Evolutionary conservation across 2,329 filamentous ascomycete species (phyloP), one percentile per base, ranked within the genome.

Genomic region (Microthyrium microscopicum): DNA sequence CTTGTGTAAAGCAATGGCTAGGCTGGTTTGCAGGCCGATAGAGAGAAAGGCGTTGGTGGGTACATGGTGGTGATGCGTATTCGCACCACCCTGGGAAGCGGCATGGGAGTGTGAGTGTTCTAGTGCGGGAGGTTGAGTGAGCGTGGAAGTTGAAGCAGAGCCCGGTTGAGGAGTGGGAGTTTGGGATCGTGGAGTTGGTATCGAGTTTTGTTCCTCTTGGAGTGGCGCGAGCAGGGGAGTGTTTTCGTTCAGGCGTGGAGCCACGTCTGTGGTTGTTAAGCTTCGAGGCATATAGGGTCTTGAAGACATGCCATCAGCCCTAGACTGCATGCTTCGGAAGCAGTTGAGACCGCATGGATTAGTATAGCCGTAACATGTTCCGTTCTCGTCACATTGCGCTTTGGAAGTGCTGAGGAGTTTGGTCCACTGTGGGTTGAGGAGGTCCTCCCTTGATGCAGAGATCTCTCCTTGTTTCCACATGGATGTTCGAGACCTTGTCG

Each of bases 1-100:
- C 52, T 98, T 98, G 61, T 98, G 89, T 2, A 98, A 63, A 5
- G 87, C 84, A 41, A 98, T 95, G 5, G 89, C 89, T 32, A 94
- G 76, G 12, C 82, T 87, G 0, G 89, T 95, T 54, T 98, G 89
- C 1, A 98, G 69, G n/a, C 89, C 85, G 39, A 95, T 89, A 33
- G 81, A 81, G 40, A 95, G 64, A 53, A 94, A 98, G 5, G 82
- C 83, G 48, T 95, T 95, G 40, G 81, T 76, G 0, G 87, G 82
- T 3, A 95, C 87, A 52, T 98, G 89, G 54, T 98, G 87, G 48
- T 98, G 87, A 48, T 94, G 83, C 42, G 30, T 27, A 13, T 36
- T n/a, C n/a, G n/a, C n/a, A n/a, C n/a, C n/a, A n/a, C n/a, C n/a
- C n/a, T n/a, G n/a, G 19, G 34, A 38, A 33, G 19, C 31, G 36